phyloP scores from a whole-genome alignment of 306 rosid genomes.

The Astragalus glycyphyllos region DNA sequence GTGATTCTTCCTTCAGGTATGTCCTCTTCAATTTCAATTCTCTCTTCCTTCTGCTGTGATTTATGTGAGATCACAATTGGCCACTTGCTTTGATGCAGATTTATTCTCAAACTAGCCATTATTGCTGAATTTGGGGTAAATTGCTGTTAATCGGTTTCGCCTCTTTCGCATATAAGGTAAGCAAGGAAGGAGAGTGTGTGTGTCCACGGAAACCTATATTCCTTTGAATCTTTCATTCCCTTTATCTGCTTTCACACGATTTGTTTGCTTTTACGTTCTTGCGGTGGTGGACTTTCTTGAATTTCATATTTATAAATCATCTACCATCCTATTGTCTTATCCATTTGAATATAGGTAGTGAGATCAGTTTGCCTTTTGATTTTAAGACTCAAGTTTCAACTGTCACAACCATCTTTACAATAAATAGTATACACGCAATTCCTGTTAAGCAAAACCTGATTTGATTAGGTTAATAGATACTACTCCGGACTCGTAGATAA shows the following conservation, averaged over 20 bases:
- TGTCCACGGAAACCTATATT: background rate
- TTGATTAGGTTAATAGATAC: background rate
- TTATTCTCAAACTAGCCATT: background rate
- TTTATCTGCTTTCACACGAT: background rate
- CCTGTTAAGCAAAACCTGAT: background rate
- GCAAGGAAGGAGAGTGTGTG: slow-evolving; percentile 40
- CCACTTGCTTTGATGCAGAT: slow-evolving; percentile 42
- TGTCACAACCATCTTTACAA: background rate
- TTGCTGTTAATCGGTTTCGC: slow-evolving; percentile 39
- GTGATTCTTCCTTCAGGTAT: slow-evolving; percentile 41
- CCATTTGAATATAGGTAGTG: background rate
- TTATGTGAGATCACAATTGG: too few species aligned
- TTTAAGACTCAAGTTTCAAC: too few species aligned
- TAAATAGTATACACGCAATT: background rate
- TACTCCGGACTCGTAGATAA: too few species aligned
- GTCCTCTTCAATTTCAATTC: slow-evolving; percentile 13
- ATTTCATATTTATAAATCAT: background rate
- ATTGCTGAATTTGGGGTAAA: slow-evolving; percentile 44
- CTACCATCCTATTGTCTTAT: background rate
- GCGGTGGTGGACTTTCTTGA: background rate
- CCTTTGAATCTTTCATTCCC: background rate
- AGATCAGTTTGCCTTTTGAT: too few species aligned
- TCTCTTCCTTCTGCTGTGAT: too few species aligned
- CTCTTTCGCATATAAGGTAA: slow-evolving; percentile 64
- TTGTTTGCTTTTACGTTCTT: background rate